Base-by-base conservation (phyloP, 805 yeast genomes). In the Metschnikowia baotianmanensis region DNA sequence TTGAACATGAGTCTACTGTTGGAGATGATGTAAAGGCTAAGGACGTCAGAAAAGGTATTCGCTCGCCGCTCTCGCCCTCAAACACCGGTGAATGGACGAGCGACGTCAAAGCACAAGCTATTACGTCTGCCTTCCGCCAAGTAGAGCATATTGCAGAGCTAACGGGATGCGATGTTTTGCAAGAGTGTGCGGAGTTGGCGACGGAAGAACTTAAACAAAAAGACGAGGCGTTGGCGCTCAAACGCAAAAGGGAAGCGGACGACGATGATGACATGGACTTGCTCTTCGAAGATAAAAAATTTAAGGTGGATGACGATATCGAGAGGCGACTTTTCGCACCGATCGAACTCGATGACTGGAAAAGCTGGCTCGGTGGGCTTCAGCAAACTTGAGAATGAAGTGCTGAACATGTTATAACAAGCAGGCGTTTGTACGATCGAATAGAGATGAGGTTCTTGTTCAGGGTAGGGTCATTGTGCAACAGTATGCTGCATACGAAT, bases 51-150 rank as follows among this genome's bases (percentile, higher is more conserved):
- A 20, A 52, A 48, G 45, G 48, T 31, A 5, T 39, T 15, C 55
- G 48, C 34, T 62, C 69, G 6, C 76, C 75, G 3, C 63, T 71
- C 15, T 65, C 73, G 20, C 74, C 75, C 6, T 46, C 40, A 25
- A 51, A 45, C 38, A 36, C 56, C 21, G 55, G 60, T 15, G 66
- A 58, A 24, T 70, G 75, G 75, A 59, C 62, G 1, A 67, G 77
- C 31, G 72, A 69, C 27, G 62, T 75, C n/a, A 69, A 67, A 34
- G 72, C 80, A 1, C 56, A 57, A 13, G 71, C 74, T 11, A 62
- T 77, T 15, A 45, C 65, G 1, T 64, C 75, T 6, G 71, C 78
- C 0, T 76, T 77, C 53, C 62, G 63, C 41, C 79, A 68, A 35
- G 69, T 73, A 17, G 67, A 65, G 17, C 46, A 47, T 25, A 67